Evolutionary conservation across 1,284 basidiomycete species (phyloP), one percentile per base, ranked within the genome.

Genomic region (Earliella scabrosa): DNA sequence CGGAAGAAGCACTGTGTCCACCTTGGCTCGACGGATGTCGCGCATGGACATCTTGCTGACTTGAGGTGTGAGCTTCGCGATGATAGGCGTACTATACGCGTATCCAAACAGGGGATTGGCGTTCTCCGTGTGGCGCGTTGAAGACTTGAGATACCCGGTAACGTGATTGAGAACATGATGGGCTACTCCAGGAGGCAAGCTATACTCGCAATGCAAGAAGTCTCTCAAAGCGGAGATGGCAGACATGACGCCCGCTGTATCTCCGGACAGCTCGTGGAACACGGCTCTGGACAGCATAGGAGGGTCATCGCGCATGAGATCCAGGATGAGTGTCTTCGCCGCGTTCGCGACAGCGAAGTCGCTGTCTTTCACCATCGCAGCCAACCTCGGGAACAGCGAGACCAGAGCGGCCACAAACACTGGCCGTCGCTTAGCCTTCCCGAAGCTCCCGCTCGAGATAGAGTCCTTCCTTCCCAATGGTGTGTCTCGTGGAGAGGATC

Each of bases 261-360:
- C 79, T 6, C 77, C 80, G 2, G 77, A 75, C 7, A 92, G 72
- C 14, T 79, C 70, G 58, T 91, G 87, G 49, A 90, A 77, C 14
- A 86, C 73, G 4, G 87, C 81, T n/a, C 89, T 79, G 13, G 83
- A 77, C 14, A 92, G 73, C 7, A 88, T 73, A 18, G 78, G 75
- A 2, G 90, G 84, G 63, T 93, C 91, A 63, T 91, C 88, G 23
- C 89, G 79, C 82, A 93, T 88, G 31, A 89, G 71, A 58, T 90
- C 83, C n/a, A 87, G 63, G 20, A 92, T 66, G 4, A 85, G 71
- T 41, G 79, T 80, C 27, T 82, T 78, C 8, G 89, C 85, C 0
- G 80, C 72, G n/a, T 75, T 79, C 2, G 85, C 78, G 20, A 90
- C 78, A 1, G 70, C 63, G 57, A 85, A 77, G 64, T 87, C 80